Evolutionary conservation across 83 land plant species (phyloP).

Genomic region (Picea abies): DNA sequence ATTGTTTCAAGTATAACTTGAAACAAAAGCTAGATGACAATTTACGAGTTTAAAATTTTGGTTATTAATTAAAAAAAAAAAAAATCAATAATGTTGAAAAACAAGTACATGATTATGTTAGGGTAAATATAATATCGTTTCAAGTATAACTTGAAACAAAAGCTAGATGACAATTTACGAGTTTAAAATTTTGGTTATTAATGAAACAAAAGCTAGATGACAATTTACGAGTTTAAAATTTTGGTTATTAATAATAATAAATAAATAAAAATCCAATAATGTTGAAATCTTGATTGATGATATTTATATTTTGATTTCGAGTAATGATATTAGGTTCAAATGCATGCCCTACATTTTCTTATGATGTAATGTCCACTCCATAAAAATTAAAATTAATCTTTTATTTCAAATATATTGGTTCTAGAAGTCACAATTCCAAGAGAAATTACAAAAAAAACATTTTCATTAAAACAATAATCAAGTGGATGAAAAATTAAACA

Average conservation of each 20-base stretch:
- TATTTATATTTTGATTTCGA: background rate
- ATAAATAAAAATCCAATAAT: background rate
- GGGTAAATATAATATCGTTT: no score
- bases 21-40: no score
- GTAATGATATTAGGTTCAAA: background rate
- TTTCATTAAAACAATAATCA: no score
- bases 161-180: background rate
- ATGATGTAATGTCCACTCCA: background rate
- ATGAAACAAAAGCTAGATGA: background rate
- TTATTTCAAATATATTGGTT: background rate
- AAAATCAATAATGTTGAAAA: no score
- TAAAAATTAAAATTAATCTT: no score
- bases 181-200: background rate
- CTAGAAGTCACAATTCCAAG: background rate
- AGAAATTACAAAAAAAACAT: background rate
- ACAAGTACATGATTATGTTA: no score
- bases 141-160: no score
- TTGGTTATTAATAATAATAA: background rate
- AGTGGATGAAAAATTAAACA: no score
- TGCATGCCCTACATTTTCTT: background rate
- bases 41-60: no score
- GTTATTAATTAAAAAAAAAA: no score
- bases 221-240: background rate
- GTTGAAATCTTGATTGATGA: background rate
- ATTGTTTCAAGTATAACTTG: no score